These are phyloP conservation scores for Phytopythium montanum DNA, from an alignment of 352 stramenopile species.

Conservation along the genomic window DNA sequence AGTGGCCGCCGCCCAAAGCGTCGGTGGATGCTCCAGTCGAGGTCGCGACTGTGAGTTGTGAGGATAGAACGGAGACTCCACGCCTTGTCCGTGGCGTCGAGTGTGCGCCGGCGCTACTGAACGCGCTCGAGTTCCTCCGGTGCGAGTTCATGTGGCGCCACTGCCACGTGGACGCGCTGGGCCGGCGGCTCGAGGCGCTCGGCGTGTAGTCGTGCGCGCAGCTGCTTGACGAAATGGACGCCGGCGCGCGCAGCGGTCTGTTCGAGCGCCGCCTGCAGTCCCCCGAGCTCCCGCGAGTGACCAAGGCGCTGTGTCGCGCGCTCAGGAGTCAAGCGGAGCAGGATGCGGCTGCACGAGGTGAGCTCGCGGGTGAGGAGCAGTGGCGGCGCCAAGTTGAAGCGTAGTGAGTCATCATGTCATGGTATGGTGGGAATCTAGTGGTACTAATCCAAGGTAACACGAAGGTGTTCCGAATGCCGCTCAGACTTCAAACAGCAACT, in stretches of 20 bases:
- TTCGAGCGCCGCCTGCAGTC: slow-evolving; percentile 55
- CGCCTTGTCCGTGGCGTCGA: slow-evolving; percentile 16
- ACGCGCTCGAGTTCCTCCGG: slow-evolving; percentile 26
- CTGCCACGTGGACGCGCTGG: slow-evolving; percentile 29
- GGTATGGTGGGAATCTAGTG: too few relatives aligned
- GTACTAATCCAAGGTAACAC: too few relatives aligned
- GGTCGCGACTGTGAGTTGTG: slow-evolving; percentile 8
- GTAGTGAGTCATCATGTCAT: neutral
- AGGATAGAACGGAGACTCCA: neutral
- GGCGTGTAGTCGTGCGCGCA: slow-evolving; percentile 42
- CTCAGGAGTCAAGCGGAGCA: slow-evolving; percentile 16
- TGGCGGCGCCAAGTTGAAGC: neutral
- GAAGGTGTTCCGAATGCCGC: too few relatives aligned
- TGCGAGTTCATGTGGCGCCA: slow-evolving; percentile 45
- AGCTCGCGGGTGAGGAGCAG: neutral
- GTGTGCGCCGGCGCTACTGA: slow-evolving; percentile 21
- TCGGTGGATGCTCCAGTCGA: slow-evolving; percentile 13
- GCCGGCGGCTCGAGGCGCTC: slow-evolving; percentile 22
- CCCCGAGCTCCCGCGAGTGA: slow-evolving; percentile 42
- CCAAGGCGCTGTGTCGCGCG: slow-evolving; percentile 33
- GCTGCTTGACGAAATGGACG: slow-evolving; percentile 25
- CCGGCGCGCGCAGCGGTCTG: slow-evolving; percentile 13
- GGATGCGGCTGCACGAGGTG: neutral
- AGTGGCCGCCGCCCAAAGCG: slow-evolving; percentile 34
- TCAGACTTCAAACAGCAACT: neutral